Conservation (phyloP, 139 green algal genomes). For the Chlorella sp. region DNA sequence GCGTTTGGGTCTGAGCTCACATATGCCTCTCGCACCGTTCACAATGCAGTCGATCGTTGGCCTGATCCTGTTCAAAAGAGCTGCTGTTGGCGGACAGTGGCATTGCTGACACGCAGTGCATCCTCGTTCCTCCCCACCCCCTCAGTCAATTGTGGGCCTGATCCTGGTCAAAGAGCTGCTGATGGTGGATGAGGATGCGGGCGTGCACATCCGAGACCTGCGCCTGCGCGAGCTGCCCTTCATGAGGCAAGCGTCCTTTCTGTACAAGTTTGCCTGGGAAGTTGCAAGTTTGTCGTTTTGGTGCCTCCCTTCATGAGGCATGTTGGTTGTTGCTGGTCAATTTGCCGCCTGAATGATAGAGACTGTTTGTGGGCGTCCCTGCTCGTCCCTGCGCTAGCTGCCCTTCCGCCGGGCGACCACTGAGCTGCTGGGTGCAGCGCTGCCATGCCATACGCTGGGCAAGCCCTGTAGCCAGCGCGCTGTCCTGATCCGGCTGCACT, state of each 20-base stretch:
- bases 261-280: too few relatives aligned
- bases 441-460: too few relatives aligned
- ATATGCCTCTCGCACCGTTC: too few relatives aligned
- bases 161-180: slow-evolving; percentile 90
- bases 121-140: neutral
- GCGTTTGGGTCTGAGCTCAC: too few relatives aligned
- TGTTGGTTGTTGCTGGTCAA: neutral
- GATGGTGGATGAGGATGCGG: slow-evolving; percentile 46
- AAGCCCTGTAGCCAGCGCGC: neutral
- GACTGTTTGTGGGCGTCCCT: too few relatives aligned
- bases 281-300: too few relatives aligned
- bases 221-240: slow-evolving; percentile 54
- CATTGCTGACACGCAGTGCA: neutral
- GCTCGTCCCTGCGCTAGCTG: neutral
- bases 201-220: slow-evolving; percentile 27
- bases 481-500: neutral
- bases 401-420: too few relatives aligned
- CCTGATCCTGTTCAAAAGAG: too few relatives aligned
- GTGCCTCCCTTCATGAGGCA: slow-evolving; percentile 42
- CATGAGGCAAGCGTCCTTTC: neutral
- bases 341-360: too few relatives aligned
- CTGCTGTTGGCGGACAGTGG: too few relatives aligned
- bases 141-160: slow-evolving; percentile 64
- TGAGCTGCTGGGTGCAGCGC: too few relatives aligned
- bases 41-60: too few relatives aligned